These are phyloP conservation scores for Basidiobolus meristosporus DNA, from an alignment of 371 early-diverging fungal species.

Conservation along the genomic window DNA sequence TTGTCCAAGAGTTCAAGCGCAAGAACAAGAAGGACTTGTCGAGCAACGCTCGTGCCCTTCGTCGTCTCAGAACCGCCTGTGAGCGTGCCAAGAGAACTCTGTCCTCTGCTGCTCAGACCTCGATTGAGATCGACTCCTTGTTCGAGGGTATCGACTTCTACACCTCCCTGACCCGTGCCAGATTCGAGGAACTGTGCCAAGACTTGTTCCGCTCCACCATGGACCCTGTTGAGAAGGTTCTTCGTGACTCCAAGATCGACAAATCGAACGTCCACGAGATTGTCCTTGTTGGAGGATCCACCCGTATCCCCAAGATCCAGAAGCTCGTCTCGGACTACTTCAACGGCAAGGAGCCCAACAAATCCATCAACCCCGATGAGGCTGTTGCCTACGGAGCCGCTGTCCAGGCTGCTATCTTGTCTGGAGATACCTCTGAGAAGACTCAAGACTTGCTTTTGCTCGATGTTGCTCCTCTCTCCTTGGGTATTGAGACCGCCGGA, in stretches of 20 bases:
- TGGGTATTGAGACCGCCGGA: too few relatives aligned
- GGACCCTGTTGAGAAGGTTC: slow-evolving; percentile 89
- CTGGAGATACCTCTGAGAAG: too few relatives aligned
- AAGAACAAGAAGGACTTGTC: too few relatives aligned
- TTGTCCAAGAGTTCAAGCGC: too few relatives aligned
- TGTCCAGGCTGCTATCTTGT: slow-evolving; percentile 92
- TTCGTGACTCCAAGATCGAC: slow-evolving; percentile 86
- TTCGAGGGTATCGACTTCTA: slow-evolving; percentile 84
- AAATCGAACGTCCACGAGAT: slow-evolving; percentile 88
- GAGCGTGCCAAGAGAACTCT: too few relatives aligned
- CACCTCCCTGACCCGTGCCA: slow-evolving; percentile 89
- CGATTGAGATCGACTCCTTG: slow-evolving; percentile 70
- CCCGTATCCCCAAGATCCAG: slow-evolving; percentile 99
- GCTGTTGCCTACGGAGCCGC: slow-evolving; percentile 98
- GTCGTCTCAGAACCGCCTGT: too few relatives aligned
- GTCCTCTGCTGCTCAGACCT: too few relatives aligned
- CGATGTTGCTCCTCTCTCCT: too few relatives aligned
- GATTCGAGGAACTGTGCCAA: slow-evolving; percentile 93
- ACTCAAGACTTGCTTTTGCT: slow-evolving; percentile 47
- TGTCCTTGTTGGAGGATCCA: slow-evolving; percentile 98
- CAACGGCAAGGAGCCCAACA: slow-evolving; percentile 93
- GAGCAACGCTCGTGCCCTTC: too few relatives aligned
- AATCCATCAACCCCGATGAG: slow-evolving; percentile 96
- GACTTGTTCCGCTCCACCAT: slow-evolving; percentile 87
- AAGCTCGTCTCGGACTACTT: slow-evolving; percentile 93